phyloP scores from a whole-genome alignment of 2,329 filamentous ascomycete genomes.

The Didymosphaeria variabile region DNA sequence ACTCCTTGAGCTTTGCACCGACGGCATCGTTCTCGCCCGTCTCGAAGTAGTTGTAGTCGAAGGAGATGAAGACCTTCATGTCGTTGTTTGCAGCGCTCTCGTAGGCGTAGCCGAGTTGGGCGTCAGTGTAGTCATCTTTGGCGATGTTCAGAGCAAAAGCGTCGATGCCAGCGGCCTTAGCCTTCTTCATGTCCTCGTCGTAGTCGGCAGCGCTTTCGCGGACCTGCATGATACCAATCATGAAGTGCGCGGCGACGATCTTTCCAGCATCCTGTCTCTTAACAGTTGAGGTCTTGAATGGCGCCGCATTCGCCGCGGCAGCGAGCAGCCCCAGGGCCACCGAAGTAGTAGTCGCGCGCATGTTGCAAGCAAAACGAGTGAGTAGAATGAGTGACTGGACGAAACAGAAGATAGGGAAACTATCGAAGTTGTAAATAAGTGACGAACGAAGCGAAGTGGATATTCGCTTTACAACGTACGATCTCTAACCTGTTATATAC shows the following conservation, averaged over 20 bases:
- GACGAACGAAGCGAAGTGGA: constrained; percentile 15
- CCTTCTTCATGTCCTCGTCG: constrained; percentile 36
- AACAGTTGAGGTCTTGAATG: constrained; percentile 17
- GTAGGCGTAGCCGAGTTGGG: constrained; percentile 37
- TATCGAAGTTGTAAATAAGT: constrained; percentile 5
- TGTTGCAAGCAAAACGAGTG: constrained; percentile 14
- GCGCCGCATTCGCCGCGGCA: constrained; percentile 24
- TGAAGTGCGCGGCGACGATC: constrained; percentile 41
- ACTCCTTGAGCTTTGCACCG: constrained; percentile 31
- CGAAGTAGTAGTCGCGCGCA: constrained; percentile 25
- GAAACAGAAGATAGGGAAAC: constrained; percentile 3
- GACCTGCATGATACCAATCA: constrained; percentile 39
- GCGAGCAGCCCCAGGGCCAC: constrained; percentile 30
- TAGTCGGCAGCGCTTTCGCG: constrained; percentile 34
- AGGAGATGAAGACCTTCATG: constrained; percentile 41
- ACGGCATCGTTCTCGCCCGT: constrained; percentile 24
- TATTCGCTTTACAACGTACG: neutral
- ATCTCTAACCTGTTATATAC: constrained; percentile 11
- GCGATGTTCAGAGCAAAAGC: constrained; percentile 46
- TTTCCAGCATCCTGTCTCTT: constrained; percentile 22
- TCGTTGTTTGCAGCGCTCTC: constrained; percentile 34
- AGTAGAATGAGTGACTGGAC: constrained; percentile 17
- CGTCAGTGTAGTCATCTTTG: constrained; percentile 29
- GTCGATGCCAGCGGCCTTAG: constrained; percentile 43
- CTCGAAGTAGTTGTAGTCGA: constrained; percentile 36